Conservation (phyloP, 2,329 filamentous ascomycete species). For the Paecilomyces dactylethromorphus region DNA sequence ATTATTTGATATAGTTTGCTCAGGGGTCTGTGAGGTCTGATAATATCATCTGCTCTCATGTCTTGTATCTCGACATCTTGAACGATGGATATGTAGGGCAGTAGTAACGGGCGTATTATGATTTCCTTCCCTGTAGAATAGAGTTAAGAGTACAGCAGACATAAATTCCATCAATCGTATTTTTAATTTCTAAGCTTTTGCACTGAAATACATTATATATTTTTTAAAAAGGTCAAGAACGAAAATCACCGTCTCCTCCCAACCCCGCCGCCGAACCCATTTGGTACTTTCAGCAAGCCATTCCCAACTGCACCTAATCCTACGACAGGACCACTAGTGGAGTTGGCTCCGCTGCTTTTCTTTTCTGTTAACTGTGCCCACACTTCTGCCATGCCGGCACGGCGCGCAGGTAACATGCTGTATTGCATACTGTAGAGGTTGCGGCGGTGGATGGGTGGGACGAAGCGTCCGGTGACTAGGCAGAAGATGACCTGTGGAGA, state of each 20-base stretch:
- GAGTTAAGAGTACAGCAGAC: background rate
- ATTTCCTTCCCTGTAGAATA: background rate
- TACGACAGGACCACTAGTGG: slow-evolving; percentile 18
- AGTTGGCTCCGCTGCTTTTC: slow-evolving; percentile 19
- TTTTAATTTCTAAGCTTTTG: background rate
- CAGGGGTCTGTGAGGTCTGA: too few relatives aligned
- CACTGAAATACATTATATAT: background rate
- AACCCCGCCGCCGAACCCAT: slow-evolving; percentile 24
- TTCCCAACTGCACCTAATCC: slow-evolving; percentile 18
- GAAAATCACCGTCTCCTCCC: slow-evolving; percentile 22
- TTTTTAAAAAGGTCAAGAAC: background rate
- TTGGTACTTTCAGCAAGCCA: slow-evolving; percentile 25
- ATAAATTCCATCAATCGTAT: background rate
- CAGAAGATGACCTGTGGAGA: slow-evolving; percentile 82
- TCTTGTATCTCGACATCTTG: too few relatives aligned
- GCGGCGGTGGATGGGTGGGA: slow-evolving; percentile 89
- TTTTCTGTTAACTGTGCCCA: slow-evolving; percentile 65
- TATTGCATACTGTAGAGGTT: slow-evolving; percentile 96
- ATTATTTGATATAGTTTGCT: too few relatives aligned
- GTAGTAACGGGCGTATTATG: too few relatives aligned
- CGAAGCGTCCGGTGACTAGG: slow-evolving; percentile 82
- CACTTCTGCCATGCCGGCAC: slow-evolving; percentile 76
- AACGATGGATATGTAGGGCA: too few relatives aligned
- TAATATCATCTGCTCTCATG: too few relatives aligned
- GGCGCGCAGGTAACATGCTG: slow-evolving; percentile 83